phyloP scores from a whole-genome alignment of 345 rosid species.

The Populus tremula region DNA sequence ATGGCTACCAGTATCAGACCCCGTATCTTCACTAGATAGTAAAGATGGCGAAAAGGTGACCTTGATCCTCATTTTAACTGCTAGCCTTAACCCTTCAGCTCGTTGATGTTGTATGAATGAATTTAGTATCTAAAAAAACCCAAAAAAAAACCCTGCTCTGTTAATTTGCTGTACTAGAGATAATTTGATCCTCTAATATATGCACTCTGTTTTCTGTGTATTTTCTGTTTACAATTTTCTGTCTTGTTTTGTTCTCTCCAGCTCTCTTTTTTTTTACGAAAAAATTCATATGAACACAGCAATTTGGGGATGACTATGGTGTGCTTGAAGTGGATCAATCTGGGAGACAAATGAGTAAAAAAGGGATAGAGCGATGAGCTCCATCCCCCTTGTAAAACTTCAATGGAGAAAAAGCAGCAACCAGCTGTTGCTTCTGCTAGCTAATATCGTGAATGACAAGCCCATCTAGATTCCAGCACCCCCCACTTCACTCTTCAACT shows the following conservation, averaged over 20 bases:
- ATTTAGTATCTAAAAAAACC: slow-evolving; percentile 45
- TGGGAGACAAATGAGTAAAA: background rate
- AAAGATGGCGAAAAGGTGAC: slow-evolving; percentile 44
- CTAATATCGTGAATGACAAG: too few relatives aligned
- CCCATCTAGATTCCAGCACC: too few relatives aligned
- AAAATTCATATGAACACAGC: background rate
- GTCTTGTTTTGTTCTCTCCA: background rate
- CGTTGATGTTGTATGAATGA: slow-evolving; percentile 59
- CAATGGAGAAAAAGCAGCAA: too few relatives aligned
- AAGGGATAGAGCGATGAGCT: background rate
- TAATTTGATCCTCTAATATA: slow-evolving; percentile 53
- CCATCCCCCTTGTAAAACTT: background rate
- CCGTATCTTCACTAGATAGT: slow-evolving; percentile 69
- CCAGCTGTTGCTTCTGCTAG: too few relatives aligned
- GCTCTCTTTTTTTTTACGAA: background rate
- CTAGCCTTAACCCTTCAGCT: slow-evolving; percentile 53
- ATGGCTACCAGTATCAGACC: slow-evolving; percentile 88
- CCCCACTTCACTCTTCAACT: too few relatives aligned
- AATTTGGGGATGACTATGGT: background rate
- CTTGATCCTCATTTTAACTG: slow-evolving; percentile 62
- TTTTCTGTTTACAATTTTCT: background rate
- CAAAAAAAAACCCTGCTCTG: slow-evolving; percentile 12
- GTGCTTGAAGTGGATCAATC: background rate
- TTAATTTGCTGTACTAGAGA: slow-evolving; percentile 53
- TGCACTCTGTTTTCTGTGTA: slow-evolving; percentile 47